Evolutionary conservation across 768 basidiomycete genomes (phyloP).

Genomic region (Strobilomyces echinocephalus): DNA sequence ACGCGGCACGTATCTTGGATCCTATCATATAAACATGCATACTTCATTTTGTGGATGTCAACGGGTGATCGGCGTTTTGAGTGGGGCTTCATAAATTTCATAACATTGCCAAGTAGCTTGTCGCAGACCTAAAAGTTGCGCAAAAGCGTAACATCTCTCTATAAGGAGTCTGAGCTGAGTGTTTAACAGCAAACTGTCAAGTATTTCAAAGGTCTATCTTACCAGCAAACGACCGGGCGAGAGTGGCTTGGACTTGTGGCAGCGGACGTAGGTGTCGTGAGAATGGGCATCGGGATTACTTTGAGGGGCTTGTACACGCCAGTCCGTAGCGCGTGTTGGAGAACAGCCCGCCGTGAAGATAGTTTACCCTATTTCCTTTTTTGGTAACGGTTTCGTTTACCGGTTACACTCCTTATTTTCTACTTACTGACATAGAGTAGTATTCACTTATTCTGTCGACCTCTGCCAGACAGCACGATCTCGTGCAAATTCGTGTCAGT

Average conservation of each 20-base stretch:
- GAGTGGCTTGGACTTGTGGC: background rate
- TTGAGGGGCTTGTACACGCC: no score
- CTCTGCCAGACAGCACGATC: no score
- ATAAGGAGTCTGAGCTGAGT: background rate
- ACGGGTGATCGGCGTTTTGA: background rate
- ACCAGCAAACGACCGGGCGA: background rate
- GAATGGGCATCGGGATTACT: no score
- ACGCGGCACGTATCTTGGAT: background rate
- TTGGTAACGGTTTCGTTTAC: no score
- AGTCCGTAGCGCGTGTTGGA: no score
- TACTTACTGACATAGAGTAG: no score
- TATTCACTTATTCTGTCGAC: no score
- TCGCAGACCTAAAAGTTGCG: background rate
- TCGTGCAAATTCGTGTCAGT: no score
- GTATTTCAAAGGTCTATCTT: background rate
- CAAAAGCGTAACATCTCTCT: background rate
- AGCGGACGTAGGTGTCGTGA: background rate
- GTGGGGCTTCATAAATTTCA: background rate
- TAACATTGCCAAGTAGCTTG: background rate
- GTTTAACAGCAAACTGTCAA: no score
- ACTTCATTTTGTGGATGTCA: background rate
- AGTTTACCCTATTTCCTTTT: no score
- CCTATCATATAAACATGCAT: background rate
- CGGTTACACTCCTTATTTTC: no score
- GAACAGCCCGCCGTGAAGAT: no score